Evolutionary conservation across 2,329 filamentous ascomycete genomes (phyloP), one percentile per base, ranked within the genome.

Genomic region (Paraconiothyrium brasiliense): DNA sequence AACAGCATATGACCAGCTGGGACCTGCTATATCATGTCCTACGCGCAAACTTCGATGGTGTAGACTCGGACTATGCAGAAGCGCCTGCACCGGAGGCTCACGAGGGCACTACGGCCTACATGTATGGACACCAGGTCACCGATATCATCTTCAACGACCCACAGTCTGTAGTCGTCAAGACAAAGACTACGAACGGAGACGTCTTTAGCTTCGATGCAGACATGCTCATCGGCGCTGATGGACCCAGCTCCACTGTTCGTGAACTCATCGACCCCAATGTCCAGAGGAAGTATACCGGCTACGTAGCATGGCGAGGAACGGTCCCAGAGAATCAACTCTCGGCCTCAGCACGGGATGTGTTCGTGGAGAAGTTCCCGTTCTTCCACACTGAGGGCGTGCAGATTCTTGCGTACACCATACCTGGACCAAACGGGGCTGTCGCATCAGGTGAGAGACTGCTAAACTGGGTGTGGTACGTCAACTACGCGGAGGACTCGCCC

Each of bases 1-100:
- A 65, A 34, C 67, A 72, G 52, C 58, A 65, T 10, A 74, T 72
- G 71, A 75, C 69, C 3, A 75, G 72, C 58, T 75, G 72, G 71
- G 73, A 72, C 50, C 46, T 73, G 43, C 27, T 74, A 13, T 74
- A 73, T 24, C 68, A 73, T 39, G 44, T 75, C 0, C 52, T 74
- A 9, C 64, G 72, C 7, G 64, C 70, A 0, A 74, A 74, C 35
- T 71, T 67, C 20, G 71, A 74, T 55, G 66, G 66, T 10, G 60
- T 69, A 4, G 52, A 70, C 6, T 72, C 66, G 37, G 65, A 68
- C 10, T 73, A 71, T 50, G 65, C 59, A 10, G 51, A 65, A 34
- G 57, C 60, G 9, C 67, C 66, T 8, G 32, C 57, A 22, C n/a
- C 59, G 11, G 47, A 69, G 13, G 60, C 61, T 1, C 39, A 60